These are phyloP conservation scores for Paracamarosporium sp. DNA, from an alignment of 2,329 filamentous ascomycete genomes.

Conservation along the genomic window DNA sequence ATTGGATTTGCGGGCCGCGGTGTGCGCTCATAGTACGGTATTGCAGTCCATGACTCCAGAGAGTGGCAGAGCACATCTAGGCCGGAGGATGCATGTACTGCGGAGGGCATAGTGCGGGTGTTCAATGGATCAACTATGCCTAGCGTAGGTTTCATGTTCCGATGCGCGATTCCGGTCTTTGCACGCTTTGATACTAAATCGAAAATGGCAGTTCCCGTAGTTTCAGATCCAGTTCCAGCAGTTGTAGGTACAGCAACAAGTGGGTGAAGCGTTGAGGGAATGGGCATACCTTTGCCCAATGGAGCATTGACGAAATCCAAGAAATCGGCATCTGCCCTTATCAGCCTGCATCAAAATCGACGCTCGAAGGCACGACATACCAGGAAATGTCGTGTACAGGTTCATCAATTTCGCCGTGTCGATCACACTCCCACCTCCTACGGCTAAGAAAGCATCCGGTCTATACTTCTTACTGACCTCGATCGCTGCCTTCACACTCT, in stretches of 20 bases:
- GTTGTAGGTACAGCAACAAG: conserved; percentile 86
- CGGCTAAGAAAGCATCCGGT: conserved; percentile 90
- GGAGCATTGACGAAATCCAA: conserved; percentile 98
- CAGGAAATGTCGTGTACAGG: conserved; percentile 84
- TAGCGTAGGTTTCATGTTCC: conserved; percentile 92
- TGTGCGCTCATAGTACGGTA: conserved; percentile 85
- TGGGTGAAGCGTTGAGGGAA: conserved; percentile 73
- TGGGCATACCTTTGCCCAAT: conserved; percentile 80
- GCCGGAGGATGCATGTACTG: conserved; percentile 89
- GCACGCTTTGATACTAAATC: conserved; percentile 88
- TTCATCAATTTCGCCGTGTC: conserved; percentile 99
- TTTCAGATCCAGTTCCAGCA: conserved; percentile 88
- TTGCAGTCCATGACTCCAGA: conserved; percentile 96
- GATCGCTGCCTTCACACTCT: conserved; percentile 88
- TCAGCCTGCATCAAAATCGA: conserved; percentile 7
- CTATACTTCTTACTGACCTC: conserved; percentile 79
- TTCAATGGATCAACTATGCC: conserved; percentile 89
- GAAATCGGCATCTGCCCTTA: conserved; percentile 75
- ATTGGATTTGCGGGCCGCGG: conserved; percentile 90
- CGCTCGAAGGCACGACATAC: conserved; percentile 21
- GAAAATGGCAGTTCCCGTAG: conserved; percentile 97
- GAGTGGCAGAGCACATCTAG: conserved; percentile 95
- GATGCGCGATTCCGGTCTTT: conserved; percentile 95
- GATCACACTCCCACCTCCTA: conserved; percentile 92
- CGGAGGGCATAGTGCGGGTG: conserved; percentile 93